Base-by-base conservation (phyloP, 1,284 basidiomycete species). In the Fistulinella cinereoalba region DNA sequence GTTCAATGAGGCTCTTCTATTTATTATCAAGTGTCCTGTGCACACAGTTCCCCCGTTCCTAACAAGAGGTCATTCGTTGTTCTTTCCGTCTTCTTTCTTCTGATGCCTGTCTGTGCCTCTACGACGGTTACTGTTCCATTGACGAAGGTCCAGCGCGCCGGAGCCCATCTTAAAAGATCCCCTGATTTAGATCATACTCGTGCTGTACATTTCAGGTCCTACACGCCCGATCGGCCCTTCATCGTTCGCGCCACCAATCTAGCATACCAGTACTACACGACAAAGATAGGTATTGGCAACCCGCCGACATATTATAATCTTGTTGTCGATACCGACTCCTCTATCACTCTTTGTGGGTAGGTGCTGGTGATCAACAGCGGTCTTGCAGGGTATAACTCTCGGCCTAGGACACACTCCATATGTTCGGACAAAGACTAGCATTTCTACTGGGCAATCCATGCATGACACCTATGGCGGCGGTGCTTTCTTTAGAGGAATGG, bases 311-410 rank as follows among this genome's bases (percentile, higher is more conserved):
- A 54, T 39, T 62, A 63, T 40, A 52, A 52, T 16, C 45, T 66
- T 3, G 13, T 59, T 7, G 36, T 65, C 1, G 66, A 67, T 36
- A 67, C 67, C 1, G 66, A 63, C 2, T 68, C 64, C 12, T 61
- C 64, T 38, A 69, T 66, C 43, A 67, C 56, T 2, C 66, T 57
- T 37, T 57, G 61, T 27, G 67, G 62, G 65, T 62, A 28, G 44
- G 62, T 49, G 4, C n/a, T 18, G 1, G n/a, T 15, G 31, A 12
- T 50, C 2, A 18, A 23, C 39, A 10, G 22, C n/a, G 13, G 11
- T 24, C 15, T 11, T 23, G 21, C 21, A 6, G 6, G 9, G 9
- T 31, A 32, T 3, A 1, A 44, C 34, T 33, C 2, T 34, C 10
- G 32, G 42, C 36, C n/a, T 27, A 64, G 64, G 4, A 46, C 44